A percentile compares a stretch with the other conserved stretches of the same genome.
Evolutionary conservation across 805 yeast genomes (phyloP).

Genomic region (Kuraishia piskuri): DNA sequence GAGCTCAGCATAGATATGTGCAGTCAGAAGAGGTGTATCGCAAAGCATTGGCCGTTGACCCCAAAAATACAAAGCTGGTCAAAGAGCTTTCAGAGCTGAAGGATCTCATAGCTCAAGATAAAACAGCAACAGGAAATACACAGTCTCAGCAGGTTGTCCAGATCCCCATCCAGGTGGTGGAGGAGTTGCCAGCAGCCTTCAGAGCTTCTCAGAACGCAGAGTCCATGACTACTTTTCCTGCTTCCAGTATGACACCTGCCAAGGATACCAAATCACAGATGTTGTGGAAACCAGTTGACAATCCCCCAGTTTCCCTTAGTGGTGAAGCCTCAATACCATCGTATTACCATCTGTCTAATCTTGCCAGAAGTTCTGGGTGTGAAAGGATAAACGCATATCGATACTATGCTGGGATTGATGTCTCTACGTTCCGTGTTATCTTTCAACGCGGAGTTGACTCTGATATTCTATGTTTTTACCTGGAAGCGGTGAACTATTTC

Average conservation of each 20-base stretch:
- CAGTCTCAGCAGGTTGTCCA: background rate
- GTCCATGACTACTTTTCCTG: no score
- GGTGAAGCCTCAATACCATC: background rate
- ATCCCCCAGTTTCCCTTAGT: background rate
- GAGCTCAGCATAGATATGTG: slow-evolving; percentile 16
- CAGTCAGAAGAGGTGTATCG: slow-evolving; percentile 24
- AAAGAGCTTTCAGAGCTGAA: slow-evolving; percentile 21
- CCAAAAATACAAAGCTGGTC: slow-evolving; percentile 28
- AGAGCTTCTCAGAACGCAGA: background rate
- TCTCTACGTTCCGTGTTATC: background rate
- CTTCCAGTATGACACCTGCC: no score
- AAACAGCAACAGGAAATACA: background rate
- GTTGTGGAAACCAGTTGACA: no score
- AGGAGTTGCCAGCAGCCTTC: background rate
- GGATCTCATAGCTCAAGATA: background rate
- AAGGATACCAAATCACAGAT: no score
- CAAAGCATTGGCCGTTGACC: slow-evolving; percentile 32
- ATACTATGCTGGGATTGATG: background rate
- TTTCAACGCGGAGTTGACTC: slow-evolving; percentile 33
- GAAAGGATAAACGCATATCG: background rate
- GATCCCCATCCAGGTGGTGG: background rate
- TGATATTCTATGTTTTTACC: slow-evolving; percentile 35
- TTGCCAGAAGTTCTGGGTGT: background rate
- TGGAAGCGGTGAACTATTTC: slow-evolving; percentile 30
- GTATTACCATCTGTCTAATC: background rate